Base-by-base conservation (phyloP, 225 moss, liverwort and hornwort species). In the Straminergon stramineum region DNA sequence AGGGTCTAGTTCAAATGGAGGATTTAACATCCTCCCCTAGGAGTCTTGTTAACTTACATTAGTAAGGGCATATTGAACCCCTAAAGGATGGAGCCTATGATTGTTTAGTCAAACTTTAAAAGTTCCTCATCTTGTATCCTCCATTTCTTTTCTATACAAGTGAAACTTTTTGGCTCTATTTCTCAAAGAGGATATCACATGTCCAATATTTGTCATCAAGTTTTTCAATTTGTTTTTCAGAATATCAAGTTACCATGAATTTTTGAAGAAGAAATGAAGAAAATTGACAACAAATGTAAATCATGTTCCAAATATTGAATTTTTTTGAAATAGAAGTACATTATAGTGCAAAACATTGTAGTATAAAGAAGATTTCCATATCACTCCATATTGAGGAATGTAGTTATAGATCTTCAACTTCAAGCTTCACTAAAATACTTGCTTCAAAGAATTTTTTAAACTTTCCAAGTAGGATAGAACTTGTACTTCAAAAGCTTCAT, bases 401-500 rank as follows among this genome's bases (percentile, higher is more conserved):
- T 27, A 5, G 10, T 48, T 30, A 17, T 28, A 74, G 6, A 19
- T 31, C 7, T 1, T 74, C 6, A 74, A 45, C 10, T 45, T 74
- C 17, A 30, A 74, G 45, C 28, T 74, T 45, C 7, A 74, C 8
- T 39, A 14, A 14, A 39, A 24, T 70, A 14, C 2, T 24, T 39
- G 8, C 14, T 24, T 70, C 23, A 60, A 60, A 22, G 69, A 69
- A 22, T 12, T 22, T 69, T 65, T 69, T 12, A 4, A 69, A n/a
- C 22, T 70, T 70, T 13, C 23, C 23, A 70, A n/a, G 3, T 23
- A 70, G 7, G 7, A 1, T 39, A 70, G 7, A 69, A 22, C 7
- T 0, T 22, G 1, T 4, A 69, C 13, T n/a, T n/a, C 0, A 13
- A 0, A n/a, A n/a, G 7, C 7, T 23, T 70, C 23, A 39, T 13